Base-by-base conservation (phyloP, 805 yeast species). In the Candida berthetii region DNA sequence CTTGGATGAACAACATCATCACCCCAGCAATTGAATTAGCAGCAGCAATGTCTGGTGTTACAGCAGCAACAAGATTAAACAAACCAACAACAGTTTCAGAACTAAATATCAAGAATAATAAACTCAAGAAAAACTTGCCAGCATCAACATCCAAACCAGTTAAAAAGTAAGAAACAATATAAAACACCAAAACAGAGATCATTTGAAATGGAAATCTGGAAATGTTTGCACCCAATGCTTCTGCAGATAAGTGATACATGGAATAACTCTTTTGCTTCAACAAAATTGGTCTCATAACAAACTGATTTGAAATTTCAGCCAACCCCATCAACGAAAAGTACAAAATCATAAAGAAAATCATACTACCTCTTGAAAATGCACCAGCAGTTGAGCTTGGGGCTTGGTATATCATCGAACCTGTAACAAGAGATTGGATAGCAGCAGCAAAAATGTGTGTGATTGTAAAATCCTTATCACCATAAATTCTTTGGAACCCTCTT, bases 261-360 rank as follows among this genome's bases (percentile, higher is more conserved):
- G 87, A 79, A 50, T 81, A 85, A 38, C 73, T 71, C 52, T 80
- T 79, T 56, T 85, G 95, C 54, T 85, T 85, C 50, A 74, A 75
- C 22, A 82, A 71, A 47, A 85, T 77, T 37, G 80, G 74, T 48
- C 84, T 70, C 36, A 74, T 67, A 18, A 64, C 72, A 49, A 77
- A 67, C 52, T 72, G 57, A 36, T 63, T 61, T 38, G 69, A 55
- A 27, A 72, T 62, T 44, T 72, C 75, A 3, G 79, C 75, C 37
- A 74, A 48, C 36, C 74, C 71, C 64, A 70, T 64, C 51, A 76
- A 64, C 8, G 71, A 58, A 53, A 69, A 70, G 56, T 76, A 79
- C 47, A 83, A 64, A 10, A 78, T 63, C 18, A 78, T 66, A 50
- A 80, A 82, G 61, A 78, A 82, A 4, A 82, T 49, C 22, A 73